Conservation (phyloP, 2,329 filamentous ascomycete species). For the Aspergillus aculeatus region DNA sequence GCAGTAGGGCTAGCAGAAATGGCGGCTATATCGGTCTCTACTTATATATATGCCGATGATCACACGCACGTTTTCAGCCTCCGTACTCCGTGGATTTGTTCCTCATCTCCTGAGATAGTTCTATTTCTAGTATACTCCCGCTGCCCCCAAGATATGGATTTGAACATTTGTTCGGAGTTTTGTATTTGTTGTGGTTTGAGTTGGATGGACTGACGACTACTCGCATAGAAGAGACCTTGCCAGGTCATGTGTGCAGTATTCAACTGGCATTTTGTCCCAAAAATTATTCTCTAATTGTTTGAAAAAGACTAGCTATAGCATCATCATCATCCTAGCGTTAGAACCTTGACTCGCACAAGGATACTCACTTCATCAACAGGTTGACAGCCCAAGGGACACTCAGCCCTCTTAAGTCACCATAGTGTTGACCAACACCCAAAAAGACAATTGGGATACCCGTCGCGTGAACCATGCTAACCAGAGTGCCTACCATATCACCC, state of each 20-base stretch:
- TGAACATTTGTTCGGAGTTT: no score
- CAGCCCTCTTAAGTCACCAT: slow-evolving; percentile 62
- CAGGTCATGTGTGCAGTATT: background rate
- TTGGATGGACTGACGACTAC: no score
- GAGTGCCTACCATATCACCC: slow-evolving; percentile 95
- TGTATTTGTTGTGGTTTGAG: no score
- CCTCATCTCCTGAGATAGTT: no score
- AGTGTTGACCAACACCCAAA: slow-evolving; percentile 71
- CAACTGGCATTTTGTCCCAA: background rate
- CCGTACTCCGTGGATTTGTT: no score
- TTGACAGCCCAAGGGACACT: slow-evolving; percentile 64
- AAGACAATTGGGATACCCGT: slow-evolving; percentile 96
- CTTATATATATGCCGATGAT: background rate
- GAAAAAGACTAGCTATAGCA: background rate
- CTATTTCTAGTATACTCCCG: no score
- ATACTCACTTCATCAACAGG: slow-evolving; percentile 56
- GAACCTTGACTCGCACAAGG: background rate
- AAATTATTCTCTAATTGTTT: background rate
- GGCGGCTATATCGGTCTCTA: background rate
- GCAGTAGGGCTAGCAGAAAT: background rate
- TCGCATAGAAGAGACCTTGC: background rate
- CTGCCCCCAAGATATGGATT: no score
- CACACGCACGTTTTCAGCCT: background rate
- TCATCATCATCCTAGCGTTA: background rate
- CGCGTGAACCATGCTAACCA: slow-evolving; percentile 96